Evolutionary conservation across 148 eudicot species (phyloP), one percentile per base, ranked within the genome.

Genomic region (Talinum fruticosum): DNA sequence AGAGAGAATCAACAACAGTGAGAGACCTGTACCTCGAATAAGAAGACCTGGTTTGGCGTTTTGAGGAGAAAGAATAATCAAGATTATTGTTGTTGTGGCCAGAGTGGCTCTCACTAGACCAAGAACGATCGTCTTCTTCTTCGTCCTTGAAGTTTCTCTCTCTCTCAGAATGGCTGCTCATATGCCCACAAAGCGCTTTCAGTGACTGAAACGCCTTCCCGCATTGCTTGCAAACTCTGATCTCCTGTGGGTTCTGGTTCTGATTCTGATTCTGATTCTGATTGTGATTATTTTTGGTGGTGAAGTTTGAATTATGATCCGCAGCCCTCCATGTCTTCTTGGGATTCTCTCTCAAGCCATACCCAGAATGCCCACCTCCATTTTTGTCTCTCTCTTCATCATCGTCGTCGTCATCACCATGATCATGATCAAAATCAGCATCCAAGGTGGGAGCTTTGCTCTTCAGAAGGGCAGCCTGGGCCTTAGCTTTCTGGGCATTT

Each of bases 171-270:
- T 94, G 98, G 61, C 88, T 89, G 47, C 97, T 93, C 98, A 95
- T 95, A 81, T 95, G 98, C 29, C 96, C 97, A 84, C 97, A 95
- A 33, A 95, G 81, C 38, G 98, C 98, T 69, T 95, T 96, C 71
- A 87, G 33, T 0, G 99, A 96, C 32, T 89, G 89, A 87, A 94
- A 92, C 71, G 83, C 92, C 84, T 92, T 94, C 23, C 97, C 98
- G 86, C 98, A 92, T 91, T 90, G 93, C 84, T 89, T 89, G 72
- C 97, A 94, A 32, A 89, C 69, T 53, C 83, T 83, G 66, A n/a
- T n/a, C n/a, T 85, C 86, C 24, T 81, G 74, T 18, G 83, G 74
- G 21, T 66, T 38, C 59, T 32, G 44, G 1, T 45, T 30, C n/a
- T n/a, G n/a, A 8, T 47, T 45, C 23, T 65, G 59, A 1, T 29